Conservation (phyloP, 2,329 filamentous ascomycete genomes). For the Epichloe baconii region DNA sequence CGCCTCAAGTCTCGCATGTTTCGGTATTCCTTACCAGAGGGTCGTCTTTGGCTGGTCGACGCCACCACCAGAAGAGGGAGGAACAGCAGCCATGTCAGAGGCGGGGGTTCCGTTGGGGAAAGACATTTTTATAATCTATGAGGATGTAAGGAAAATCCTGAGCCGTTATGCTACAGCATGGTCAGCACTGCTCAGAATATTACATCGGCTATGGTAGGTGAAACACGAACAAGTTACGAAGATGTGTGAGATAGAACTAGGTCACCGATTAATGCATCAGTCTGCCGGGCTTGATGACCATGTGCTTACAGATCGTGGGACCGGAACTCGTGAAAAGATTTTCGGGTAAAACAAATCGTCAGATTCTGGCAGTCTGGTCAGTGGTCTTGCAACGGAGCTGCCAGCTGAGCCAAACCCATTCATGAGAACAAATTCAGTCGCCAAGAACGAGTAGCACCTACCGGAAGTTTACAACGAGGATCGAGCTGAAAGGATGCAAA, state of each 20-base stretch:
- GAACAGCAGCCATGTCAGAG: constrained; percentile 22
- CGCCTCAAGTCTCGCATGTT: neutral
- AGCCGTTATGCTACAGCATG: neutral
- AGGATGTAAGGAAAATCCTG: neutral
- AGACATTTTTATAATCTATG: constrained; percentile 16
- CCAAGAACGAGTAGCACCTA: constrained; percentile 5
- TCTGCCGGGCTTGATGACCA: neutral
- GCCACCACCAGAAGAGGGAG: constrained; percentile 20
- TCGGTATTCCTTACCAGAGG: constrained; percentile 32
- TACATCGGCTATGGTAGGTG: neutral
- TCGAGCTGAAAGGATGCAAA: constrained; percentile 15
- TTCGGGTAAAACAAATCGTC: constrained; percentile 13
- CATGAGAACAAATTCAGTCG: neutral
- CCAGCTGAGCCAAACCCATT: neutral
- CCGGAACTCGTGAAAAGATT: constrained; percentile 10
- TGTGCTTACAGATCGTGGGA: constrained; percentile 1
- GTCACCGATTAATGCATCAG: neutral
- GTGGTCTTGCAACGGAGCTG: neutral
- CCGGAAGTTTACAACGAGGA: constrained; percentile 1
- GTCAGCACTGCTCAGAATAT: neutral
- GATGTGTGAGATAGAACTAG: constrained; percentile 1
- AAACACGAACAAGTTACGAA: constrained; percentile 1
- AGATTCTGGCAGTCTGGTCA: constrained; percentile 9
- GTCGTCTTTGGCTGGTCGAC: constrained; percentile 43
- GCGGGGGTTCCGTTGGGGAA: constrained; percentile 27